Base-by-base conservation (phyloP, 768 basidiomycete genomes). In the Phaeolepiota aurea region DNA sequence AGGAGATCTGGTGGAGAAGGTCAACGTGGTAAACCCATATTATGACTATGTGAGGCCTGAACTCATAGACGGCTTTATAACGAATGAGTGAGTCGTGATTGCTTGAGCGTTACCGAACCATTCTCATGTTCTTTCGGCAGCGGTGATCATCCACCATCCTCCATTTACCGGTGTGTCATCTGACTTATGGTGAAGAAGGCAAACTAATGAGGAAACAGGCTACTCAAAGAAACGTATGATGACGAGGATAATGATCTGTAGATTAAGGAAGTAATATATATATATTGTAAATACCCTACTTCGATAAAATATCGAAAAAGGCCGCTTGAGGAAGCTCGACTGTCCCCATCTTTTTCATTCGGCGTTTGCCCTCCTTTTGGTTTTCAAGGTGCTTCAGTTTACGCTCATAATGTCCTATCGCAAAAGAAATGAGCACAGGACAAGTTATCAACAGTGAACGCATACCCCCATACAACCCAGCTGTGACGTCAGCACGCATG, bases 11-110 rank as follows among this genome's bases (percentile, higher is more conserved):
- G 78, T 87, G 31, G 85, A 92, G 47, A 87, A 85, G 49, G 89
- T 93, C 11, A 90, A 96, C 49, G 90, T 94, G 5, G 67, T 93
- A 33, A 94, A 93, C 56, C 92, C 93, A n/a, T 90, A 87, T 57
- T 98, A 87, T 56, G 96, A 99, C 62, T 93, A 94, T 61, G 86
- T 99, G 30, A 74, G 79, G 39, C 92, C 92, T 15, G 92, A 97
- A 55, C 63, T 97, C 48, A 78, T 99, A 41, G 85, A 91, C 54
- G 85, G 89, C 10, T 94, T 88, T 59, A 87, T 99, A 52, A 97
- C 92, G 10, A 98, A 99, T 50, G 88, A 97, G 94, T 97, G 59
- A 69, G 93, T 69, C 18, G 22, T 33, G 45, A n/a, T n/a, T n/a
- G n/a, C n/a, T n/a, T n/a, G n/a, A n/a, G n/a, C n/a, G n/a, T n/a